Percentiles rank a stretch among this genome's conserved stretches.
These are phyloP conservation scores for Vigna radiata DNA, from an alignment of 306 rosid genomes.

Conservation along the genomic window DNA sequence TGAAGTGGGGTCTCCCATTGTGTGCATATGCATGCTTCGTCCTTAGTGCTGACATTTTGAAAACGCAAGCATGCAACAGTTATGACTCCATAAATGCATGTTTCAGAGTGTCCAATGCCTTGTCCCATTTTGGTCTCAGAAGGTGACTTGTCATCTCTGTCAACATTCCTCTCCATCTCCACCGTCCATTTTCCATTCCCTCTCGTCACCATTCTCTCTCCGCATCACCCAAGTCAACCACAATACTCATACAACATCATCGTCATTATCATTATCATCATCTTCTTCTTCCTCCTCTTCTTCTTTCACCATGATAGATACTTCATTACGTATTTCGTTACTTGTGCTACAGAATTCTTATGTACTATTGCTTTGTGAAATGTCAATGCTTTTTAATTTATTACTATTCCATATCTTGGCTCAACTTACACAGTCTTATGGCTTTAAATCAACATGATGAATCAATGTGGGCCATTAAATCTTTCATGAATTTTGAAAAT, in stretches of 20 bases:
- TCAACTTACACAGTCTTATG: slow-evolving; percentile 24
- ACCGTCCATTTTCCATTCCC: slow-evolving; percentile 46
- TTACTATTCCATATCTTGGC: not conserved
- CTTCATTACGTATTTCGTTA: slow-evolving; percentile 35
- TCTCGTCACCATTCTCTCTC: slow-evolving; percentile 29
- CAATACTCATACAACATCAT: not conserved
- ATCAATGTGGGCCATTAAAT: slow-evolving; percentile 39
- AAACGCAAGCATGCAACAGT: slow-evolving; percentile 60
- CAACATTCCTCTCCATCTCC: slow-evolving; percentile 63
- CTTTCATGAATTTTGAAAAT: slow-evolving; percentile 18
- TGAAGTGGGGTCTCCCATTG: slow-evolving; percentile 44
- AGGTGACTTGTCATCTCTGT: slow-evolving; percentile 49
- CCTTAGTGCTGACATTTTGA: slow-evolving; percentile 50
- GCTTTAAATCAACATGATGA: slow-evolving; percentile 6
- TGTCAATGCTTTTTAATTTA: slow-evolving; percentile 36
- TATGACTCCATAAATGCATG: slow-evolving; percentile 62
- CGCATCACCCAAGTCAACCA: slow-evolving; percentile 40
- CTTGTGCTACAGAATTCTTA: slow-evolving; percentile 16
- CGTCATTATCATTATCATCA: too few species aligned
- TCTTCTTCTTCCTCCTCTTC: not conserved
- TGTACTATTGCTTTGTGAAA: slow-evolving; percentile 27
- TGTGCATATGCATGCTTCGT: slow-evolving; percentile 31
- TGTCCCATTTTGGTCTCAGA: slow-evolving; percentile 39
- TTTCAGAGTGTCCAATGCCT: slow-evolving; percentile 50
- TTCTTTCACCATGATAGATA: not conserved